These are phyloP conservation scores for Fusarium mangiferae DNA, from an alignment of 2,329 filamentous ascomycete species.

Conservation along the genomic window DNA sequence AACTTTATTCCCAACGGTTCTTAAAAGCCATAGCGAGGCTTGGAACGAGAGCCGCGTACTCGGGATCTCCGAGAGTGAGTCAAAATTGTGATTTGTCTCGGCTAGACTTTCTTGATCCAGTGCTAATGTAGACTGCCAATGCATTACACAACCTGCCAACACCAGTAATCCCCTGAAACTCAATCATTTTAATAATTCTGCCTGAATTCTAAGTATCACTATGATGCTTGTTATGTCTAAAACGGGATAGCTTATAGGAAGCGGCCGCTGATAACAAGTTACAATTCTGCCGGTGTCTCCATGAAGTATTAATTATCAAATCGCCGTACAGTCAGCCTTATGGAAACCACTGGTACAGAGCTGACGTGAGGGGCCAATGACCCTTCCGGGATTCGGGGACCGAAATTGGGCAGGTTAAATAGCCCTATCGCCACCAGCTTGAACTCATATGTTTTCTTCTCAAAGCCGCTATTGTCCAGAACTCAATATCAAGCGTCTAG, in stretches of 20 bases:
- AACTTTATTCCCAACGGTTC: not conserved
- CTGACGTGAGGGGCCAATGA: not conserved
- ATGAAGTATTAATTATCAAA: not conserved
- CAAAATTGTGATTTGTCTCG: too few species aligned
- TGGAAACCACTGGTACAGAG: not conserved
- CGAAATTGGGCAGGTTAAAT: not conserved
- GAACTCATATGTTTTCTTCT: too few species aligned
- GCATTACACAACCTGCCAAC: not conserved
- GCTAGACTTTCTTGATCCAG: not conserved
- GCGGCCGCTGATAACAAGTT: accelerated
- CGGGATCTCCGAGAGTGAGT: too few species aligned
- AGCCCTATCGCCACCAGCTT: not conserved
- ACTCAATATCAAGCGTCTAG: accelerated
- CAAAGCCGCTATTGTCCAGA: not conserved
- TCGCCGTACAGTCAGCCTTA: too few species aligned
- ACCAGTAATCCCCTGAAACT: not conserved
- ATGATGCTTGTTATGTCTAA: not conserved
- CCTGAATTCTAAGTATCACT: accelerated
- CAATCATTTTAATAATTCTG: too few species aligned
- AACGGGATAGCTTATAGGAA: accelerated
- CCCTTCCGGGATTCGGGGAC: not conserved
- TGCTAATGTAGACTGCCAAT: not conserved
- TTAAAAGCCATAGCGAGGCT: too few species aligned
- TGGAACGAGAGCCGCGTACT: too few species aligned
- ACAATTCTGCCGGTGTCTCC: accelerated